Evolutionary conservation across 192 early-diverging fungal genomes (phyloP).

Genomic region (Entomortierella lignicola): DNA sequence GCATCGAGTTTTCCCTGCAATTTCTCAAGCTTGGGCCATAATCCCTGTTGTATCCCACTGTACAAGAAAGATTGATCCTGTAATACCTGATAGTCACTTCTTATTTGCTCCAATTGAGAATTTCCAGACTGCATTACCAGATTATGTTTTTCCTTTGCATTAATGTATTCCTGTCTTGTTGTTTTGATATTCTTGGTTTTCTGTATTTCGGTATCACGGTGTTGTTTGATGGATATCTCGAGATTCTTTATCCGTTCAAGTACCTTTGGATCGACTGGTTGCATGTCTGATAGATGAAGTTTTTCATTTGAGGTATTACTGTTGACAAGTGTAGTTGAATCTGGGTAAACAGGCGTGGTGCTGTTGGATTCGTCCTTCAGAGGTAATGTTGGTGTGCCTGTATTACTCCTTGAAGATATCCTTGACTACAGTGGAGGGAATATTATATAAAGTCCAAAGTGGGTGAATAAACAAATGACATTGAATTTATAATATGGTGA

Average conservation of each 20-base stretch:
- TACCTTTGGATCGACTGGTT: slow-evolving; percentile 6
- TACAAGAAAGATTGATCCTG: slow-evolving; percentile 4
- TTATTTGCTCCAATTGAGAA: background rate
- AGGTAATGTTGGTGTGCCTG: background rate
- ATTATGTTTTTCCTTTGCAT: slow-evolving; percentile 7
- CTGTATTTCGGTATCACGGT: slow-evolving; percentile 4
- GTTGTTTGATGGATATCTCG: slow-evolving; percentile 30
- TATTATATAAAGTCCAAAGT: background rate
- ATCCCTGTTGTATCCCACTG: slow-evolving; percentile 13
- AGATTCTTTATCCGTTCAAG: slow-evolving; percentile 36
- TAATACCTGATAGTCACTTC: background rate
- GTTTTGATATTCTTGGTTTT: background rate
- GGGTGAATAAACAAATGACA: background rate
- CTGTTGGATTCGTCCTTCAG: slow-evolving; percentile 9
- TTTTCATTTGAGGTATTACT: slow-evolving; percentile 1
- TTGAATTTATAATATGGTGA: background rate
- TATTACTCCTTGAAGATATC: background rate
- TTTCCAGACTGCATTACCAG: background rate
- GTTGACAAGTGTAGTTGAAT: slow-evolving; percentile 13
- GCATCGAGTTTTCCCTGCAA: background rate
- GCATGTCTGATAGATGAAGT: slow-evolving; percentile 23
- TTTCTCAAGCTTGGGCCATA: slow-evolving; percentile 6
- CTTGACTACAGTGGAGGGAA: background rate
- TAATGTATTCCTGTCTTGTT: background rate
- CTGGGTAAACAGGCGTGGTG: slow-evolving; percentile 31